Conservation (phyloP, 345 rosid species). For the Eucalyptus cloeziana region DNA sequence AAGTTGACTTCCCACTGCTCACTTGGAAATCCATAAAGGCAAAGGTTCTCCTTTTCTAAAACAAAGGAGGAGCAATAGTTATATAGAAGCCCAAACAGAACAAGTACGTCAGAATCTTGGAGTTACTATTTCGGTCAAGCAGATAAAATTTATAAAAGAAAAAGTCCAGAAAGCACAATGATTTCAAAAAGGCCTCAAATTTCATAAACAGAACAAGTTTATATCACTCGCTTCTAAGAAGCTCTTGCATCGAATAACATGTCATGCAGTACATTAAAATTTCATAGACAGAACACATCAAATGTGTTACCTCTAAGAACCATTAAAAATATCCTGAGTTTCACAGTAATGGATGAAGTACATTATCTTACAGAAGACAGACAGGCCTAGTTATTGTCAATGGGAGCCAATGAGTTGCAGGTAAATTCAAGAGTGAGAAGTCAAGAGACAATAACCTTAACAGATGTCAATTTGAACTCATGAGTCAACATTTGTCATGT, state of each 20-base stretch:
- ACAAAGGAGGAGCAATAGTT: neutral
- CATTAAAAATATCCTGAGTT: neutral
- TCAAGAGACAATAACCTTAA: neutral
- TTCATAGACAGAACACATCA: neutral
- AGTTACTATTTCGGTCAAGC: neutral
- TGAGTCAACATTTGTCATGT: neutral
- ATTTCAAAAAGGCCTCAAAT: neutral
- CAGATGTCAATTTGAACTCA: neutral
- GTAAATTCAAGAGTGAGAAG: neutral
- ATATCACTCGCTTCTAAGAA: neutral
- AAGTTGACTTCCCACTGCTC: conserved; percentile 57
- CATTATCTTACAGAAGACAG: neutral
- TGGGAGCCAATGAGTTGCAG: neutral
- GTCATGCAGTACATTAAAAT: neutral
- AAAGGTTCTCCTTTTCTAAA: conserved; percentile 45
- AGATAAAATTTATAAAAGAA: neutral
- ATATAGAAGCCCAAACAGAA: neutral
- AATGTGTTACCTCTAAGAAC: neutral
- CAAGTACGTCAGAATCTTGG: neutral
- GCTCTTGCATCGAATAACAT: neutral
- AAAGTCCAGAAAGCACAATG: neutral
- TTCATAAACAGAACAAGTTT: neutral
- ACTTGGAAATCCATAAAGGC: conserved; percentile 40
- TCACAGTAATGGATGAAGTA: neutral
- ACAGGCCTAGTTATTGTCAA: neutral